Base-by-base conservation (phyloP, 495 filamentous ascomycete species). In the Penicillium pancosmium region DNA sequence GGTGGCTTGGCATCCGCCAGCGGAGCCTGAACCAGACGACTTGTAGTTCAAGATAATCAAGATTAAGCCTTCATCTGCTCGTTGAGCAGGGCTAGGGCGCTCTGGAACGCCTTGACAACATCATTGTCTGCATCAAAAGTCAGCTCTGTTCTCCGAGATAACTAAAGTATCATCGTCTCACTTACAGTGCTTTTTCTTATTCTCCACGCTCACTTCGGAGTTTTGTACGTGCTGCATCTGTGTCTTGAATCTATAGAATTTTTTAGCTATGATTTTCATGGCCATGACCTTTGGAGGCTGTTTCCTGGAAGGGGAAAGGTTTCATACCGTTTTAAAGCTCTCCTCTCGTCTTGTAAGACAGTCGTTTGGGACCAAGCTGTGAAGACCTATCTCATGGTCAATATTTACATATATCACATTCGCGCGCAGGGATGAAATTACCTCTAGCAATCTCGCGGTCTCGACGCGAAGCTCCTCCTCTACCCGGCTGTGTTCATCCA, bases 101-200 rank as follows among this genome's bases (percentile, higher is more conserved):
- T 91, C 67, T 93, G 84, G 66, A 94, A 94, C 31, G 91, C 91
- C 62, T 85, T 82, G 10, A 94, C 89, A 41, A 94, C 91, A 63
- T 90, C 82, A 44, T 79, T 78, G 66, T 92, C 89, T 91, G 63
- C 36, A 38, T 31, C 8, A 31, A 31, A 31, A 31, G 6, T 31
- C 6, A 31, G 27, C 27, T 1, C 27, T 31, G 27, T 7, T 31
- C 27, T 31, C 27, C 27, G 6, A 31, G 31, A n/a, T 21, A 27
- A 18, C 34, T 8, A 33, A 33, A 10, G 38, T 19, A 49, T 16
- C 10, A 33, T 46, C 9, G 46, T 5, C 23, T 48, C 23, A 75
- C 86, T 71, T 75, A 92, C 89, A 86, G 64, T 93, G 91, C 49
- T 84, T 77, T 67, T 87, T 87, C 76, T 89, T 93, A 58, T 86